Evolutionary conservation across 192 early-diverging fungal genomes (phyloP).

Genomic region (Coemansia sp.): DNA sequence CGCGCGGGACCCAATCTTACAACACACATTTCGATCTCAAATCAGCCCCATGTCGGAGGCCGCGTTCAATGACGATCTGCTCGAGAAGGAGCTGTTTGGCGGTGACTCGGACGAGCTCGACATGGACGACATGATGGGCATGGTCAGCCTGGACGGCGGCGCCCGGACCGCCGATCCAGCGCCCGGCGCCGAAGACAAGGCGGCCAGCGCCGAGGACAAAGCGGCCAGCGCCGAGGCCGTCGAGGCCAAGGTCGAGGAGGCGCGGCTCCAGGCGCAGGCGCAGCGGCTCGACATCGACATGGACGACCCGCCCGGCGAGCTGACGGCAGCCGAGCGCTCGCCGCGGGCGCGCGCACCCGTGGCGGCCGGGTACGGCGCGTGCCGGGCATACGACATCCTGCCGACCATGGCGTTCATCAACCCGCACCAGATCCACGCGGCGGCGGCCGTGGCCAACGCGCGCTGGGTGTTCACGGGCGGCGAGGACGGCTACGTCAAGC

Average conservation of each 20-base stretch:
- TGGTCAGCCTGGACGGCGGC: conserved; percentile 7
- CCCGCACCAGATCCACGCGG: conserved; percentile 60
- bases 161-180: neutral
- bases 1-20: too few relatives aligned
- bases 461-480: conserved; percentile 80
- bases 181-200: neutral
- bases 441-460: conserved; percentile 65
- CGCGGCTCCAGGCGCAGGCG: neutral
- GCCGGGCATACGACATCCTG: conserved; percentile 23
- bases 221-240: neutral
- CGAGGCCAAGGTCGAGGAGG: neutral
- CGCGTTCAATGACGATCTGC: conserved; percentile 41
- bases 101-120: conserved; percentile 39
- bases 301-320: conserved; percentile 37
- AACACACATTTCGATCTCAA: too few relatives aligned
- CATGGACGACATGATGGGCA: conserved; percentile 43
- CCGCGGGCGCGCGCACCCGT: conserved; percentile 1
- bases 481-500: conserved; percentile 93
- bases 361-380: neutral
- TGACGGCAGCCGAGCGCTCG: conserved; percentile 18
- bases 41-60: conserved; percentile 47
- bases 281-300: conserved; percentile 31
- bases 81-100: conserved; percentile 52
- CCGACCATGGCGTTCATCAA: conserved; percentile 39
- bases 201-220: conserved; percentile 2